These are phyloP conservation scores for Hemileccinum rubropunctum DNA, from an alignment of 768 basidiomycete species.

Conservation along the genomic window DNA sequence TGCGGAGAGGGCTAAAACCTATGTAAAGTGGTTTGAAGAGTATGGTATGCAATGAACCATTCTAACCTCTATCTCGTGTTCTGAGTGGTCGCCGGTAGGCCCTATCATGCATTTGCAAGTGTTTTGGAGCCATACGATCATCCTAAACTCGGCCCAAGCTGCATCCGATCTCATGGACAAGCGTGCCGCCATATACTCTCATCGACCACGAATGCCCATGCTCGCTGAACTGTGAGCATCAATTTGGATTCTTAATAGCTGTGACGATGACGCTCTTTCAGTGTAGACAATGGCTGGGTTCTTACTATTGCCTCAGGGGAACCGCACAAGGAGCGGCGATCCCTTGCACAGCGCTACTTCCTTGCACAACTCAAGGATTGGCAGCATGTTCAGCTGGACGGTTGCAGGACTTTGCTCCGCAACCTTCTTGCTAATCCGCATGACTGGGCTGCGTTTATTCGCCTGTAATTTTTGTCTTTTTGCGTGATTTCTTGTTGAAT, in stretches of 20 bases:
- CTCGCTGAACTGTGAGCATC: not conserved
- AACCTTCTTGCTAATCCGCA: no score
- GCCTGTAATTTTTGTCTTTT: no score
- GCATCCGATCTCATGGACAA: constrained; percentile 8
- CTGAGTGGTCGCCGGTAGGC: not conserved
- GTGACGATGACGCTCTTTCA: not conserved
- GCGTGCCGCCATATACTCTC: constrained; percentile 2
- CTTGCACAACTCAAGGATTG: constrained; percentile 8
- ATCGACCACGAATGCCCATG: constrained; percentile 4
- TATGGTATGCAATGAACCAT: not conserved
- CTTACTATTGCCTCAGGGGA: constrained; percentile 4
- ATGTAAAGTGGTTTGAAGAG: not conserved
- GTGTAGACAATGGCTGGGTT: not conserved
- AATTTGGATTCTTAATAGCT: not conserved
- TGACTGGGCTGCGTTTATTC: no score
- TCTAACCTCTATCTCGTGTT: not conserved
- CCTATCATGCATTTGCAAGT: not conserved
- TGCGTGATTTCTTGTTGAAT: no score
- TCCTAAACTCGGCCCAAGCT: no score
- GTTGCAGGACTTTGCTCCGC: no score
- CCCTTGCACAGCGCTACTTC: constrained; percentile 13
- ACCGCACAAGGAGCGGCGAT: constrained; percentile 6
- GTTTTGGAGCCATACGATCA: constrained; percentile 9
- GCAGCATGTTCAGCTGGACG: no score
- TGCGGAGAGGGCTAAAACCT: not conserved